Conservation (phyloP, 1,139 yeast species). For the Debaryomyces singareniensis region DNA sequence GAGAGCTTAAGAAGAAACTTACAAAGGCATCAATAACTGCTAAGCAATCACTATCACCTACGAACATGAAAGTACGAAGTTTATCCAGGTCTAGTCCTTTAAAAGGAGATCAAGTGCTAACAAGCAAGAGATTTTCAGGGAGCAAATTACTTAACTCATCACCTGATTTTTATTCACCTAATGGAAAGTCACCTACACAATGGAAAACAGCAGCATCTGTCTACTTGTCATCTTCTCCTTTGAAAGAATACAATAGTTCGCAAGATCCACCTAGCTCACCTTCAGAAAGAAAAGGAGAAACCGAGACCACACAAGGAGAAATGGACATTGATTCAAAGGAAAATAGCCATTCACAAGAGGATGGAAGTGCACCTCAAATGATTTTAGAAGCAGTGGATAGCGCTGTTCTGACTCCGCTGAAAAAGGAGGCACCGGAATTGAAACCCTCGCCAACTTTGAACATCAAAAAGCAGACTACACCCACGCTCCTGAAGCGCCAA, state of each 20-base stretch:
- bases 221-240: constrained; percentile 29
- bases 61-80: constrained; percentile 10
- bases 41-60: constrained; percentile 31
- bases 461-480: constrained; percentile 24
- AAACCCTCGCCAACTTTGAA: constrained; percentile 35
- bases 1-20: constrained; percentile 37
- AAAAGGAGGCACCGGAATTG: constrained; percentile 14
- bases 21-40: constrained; percentile 43
- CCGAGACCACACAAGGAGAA: constrained; percentile 10
- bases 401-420: constrained; percentile 23
- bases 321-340: constrained; percentile 33
- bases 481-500: constrained; percentile 25
- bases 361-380: constrained; percentile 26
- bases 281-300: background rate
- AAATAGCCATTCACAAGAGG: constrained; percentile 8
- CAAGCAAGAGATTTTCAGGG: constrained; percentile 1
- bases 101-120: constrained; percentile 10
- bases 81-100: constrained; percentile 23
- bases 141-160: constrained; percentile 24
- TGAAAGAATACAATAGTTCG: constrained; percentile 18
- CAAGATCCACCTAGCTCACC: constrained; percentile 1
- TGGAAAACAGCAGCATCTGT: constrained; percentile 32
- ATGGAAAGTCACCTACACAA: constrained; percentile 38
- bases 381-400: constrained; percentile 28
- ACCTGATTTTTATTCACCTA: constrained; percentile 34